Conservation (phyloP, 1,284 basidiomycete species). For the Sporisorium reilianum region DNA sequence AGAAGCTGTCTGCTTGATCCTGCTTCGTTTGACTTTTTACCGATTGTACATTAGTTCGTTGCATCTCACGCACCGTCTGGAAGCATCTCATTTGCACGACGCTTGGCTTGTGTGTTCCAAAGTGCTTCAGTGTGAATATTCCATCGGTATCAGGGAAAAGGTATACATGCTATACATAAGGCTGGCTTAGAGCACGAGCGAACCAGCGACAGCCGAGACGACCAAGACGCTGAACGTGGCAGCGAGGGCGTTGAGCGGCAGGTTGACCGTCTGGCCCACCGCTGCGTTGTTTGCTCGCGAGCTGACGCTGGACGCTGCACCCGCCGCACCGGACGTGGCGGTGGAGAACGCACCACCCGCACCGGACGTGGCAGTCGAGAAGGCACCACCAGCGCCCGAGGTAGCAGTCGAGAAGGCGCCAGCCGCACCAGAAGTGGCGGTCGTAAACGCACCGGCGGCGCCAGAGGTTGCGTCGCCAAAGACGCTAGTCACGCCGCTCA, state of each 20-base stretch:
- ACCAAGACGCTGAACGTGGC: slow-evolving; percentile 18
- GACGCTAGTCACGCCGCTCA: slow-evolving; percentile 9
- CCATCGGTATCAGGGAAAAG: neutral
- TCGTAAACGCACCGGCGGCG: slow-evolving; percentile 9
- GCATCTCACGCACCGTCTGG: slow-evolving; percentile 2
- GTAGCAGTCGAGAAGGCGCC: slow-evolving; percentile 4
- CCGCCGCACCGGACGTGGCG: neutral
- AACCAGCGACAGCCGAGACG: slow-evolving; percentile 18
- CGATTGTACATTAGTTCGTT: slow-evolving; percentile 7
- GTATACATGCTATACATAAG: neutral
- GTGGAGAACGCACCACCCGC: slow-evolving; percentile 1
- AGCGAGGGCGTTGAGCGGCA: slow-evolving; percentile 16
- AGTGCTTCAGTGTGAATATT: neutral
- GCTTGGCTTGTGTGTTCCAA: neutral
- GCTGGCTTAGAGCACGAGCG: neutral
- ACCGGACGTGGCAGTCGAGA: neutral
- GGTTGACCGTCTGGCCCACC: neutral
- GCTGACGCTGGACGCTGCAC: neutral
- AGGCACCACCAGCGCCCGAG: neutral
- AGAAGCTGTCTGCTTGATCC: slow-evolving; percentile 29
- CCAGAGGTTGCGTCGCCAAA: slow-evolving; percentile 23
- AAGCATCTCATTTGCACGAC: slow-evolving; percentile 1
- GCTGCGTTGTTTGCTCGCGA: neutral
- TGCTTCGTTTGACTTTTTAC: neutral
- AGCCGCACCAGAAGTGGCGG: slow-evolving; percentile 10